Base-by-base conservation (phyloP, 73 alveolate species). In the Paramecium octaurelia region DNA sequence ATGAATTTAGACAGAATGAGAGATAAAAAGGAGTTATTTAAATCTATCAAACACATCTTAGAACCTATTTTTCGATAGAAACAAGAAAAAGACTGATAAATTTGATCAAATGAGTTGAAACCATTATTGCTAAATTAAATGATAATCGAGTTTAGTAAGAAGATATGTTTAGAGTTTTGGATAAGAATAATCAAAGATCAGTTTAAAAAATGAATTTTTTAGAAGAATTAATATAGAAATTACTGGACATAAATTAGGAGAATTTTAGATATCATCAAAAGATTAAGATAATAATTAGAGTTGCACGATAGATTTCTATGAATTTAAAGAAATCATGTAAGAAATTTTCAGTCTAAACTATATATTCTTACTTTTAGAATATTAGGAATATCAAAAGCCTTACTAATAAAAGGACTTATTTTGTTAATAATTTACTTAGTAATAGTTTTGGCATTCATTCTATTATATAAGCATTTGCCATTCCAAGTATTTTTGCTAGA, bases 221-320 rank as follows among this genome's bases (percentile, higher is more conserved):
- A 73, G 87, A 73, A 73, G 87, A 73, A 73, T 73, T 34, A 73
- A 73, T 73, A 73, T 73, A 11, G 87, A 73, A 36, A 42, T 73
- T 14, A 73, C 87, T 14, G 87, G n/a, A 36, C 87, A 73, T 42
- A 73, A 73, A 73, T 73, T 73, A 5, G 36, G 44, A 73, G 87
- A 73, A 73, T 73, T 0, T 35, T 73, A 34, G 87, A 35, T 11
- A 1, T 7, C 4, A 36, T 73, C 0, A 73, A 73, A 18, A 16
- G 87, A 34, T 40, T 42, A 34, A 21, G 59, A 35, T 0, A 73
- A 73, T 73, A 36, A 35, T 36, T 23, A 73, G 8, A 73, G 68
- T n/a, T 34, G 59, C 14, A 73, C 16, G 59, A 36, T 73, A 2
- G 87, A 73, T 36, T 73, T 73, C 44, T 34, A 73, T 34, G 87